phyloP scores from a whole-genome alignment of 805 yeast genomes.

The Tetrapisispora phaffii region DNA sequence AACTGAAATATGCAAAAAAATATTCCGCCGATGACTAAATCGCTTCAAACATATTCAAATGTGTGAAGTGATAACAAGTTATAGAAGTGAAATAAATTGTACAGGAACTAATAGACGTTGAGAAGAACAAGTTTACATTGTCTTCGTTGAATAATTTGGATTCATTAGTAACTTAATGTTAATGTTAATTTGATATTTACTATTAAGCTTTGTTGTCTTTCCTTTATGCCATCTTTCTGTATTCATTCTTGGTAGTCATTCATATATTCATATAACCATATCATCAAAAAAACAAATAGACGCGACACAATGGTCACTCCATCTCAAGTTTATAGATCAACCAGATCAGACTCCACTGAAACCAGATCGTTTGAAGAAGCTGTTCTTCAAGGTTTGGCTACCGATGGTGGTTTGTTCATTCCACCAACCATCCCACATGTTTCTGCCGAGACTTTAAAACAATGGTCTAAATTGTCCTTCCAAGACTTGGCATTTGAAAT shows the following conservation, averaged over 20 bases:
- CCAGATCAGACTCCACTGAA: constrained; percentile 50
- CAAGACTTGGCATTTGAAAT: constrained; percentile 82
- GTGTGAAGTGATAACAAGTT: too few relatives aligned
- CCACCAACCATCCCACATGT: constrained; percentile 75
- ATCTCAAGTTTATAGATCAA: constrained; percentile 68
- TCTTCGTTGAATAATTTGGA: too few relatives aligned
- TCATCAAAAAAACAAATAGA: too few relatives aligned
- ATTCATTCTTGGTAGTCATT: too few relatives aligned
- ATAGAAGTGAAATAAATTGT: too few relatives aligned
- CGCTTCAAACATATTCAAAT: not conserved
- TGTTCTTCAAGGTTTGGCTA: constrained; percentile 83
- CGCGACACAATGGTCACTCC: constrained; percentile 17
- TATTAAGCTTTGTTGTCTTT: too few relatives aligned
- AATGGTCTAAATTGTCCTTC: constrained; percentile 71
- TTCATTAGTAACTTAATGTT: too few relatives aligned
- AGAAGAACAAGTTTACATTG: too few relatives aligned
- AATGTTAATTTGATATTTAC: too few relatives aligned
- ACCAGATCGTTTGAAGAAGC: constrained; percentile 67
- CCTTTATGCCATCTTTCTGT: too few relatives aligned
- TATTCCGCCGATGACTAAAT: not conserved
- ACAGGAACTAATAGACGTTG: too few relatives aligned
- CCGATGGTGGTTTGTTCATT: constrained; percentile 91
- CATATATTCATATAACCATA: too few relatives aligned
- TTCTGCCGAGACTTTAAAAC: constrained; percentile 39
- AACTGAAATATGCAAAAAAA: not conserved